Percentiles rank a stretch among this genome's conserved stretches.
Conservation (phyloP, 2,329 filamentous ascomycete genomes). For the Nothophoma quercina region DNA sequence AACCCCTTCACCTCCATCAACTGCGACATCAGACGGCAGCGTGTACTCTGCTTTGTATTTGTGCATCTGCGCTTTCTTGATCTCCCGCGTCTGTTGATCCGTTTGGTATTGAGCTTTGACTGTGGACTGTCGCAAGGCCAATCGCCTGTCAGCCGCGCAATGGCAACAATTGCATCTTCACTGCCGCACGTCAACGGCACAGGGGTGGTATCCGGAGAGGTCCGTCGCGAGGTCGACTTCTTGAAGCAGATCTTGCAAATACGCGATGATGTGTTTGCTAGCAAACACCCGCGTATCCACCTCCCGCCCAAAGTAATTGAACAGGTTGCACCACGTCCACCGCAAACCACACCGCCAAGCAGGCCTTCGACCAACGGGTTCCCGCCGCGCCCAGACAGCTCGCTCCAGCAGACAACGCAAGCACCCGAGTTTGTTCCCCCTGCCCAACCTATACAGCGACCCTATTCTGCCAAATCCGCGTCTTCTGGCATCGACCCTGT, state of each 20-base stretch:
- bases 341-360: slow-evolving; percentile 35
- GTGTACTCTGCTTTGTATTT: slow-evolving; percentile 36
- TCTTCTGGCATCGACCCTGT: slow-evolving; percentile 80
- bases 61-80: slow-evolving; percentile 32
- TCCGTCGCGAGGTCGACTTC: slow-evolving; percentile 55
- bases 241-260: slow-evolving; percentile 84
- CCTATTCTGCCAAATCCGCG: slow-evolving; percentile 52
- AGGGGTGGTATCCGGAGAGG: slow-evolving; percentile 47
- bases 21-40: slow-evolving; percentile 30
- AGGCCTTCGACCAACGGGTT: slow-evolving; percentile 44
- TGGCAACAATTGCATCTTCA: slow-evolving; percentile 41
- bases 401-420: slow-evolving; percentile 32
- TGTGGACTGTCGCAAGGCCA: slow-evolving; percentile 28
- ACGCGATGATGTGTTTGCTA: slow-evolving; percentile 80
- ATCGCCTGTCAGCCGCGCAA: slow-evolving; percentile 34
- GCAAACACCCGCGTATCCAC: slow-evolving; percentile 71
- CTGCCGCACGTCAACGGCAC: slow-evolving; percentile 43
- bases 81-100: slow-evolving; percentile 23
- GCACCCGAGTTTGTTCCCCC: slow-evolving; percentile 34
- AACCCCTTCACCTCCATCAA: slow-evolving; percentile 34
- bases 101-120: slow-evolving; percentile 29
- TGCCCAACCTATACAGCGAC: slow-evolving; percentile 37
- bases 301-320: slow-evolving; percentile 62
- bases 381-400: slow-evolving; percentile 42
- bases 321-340: slow-evolving; percentile 48